These are phyloP conservation scores for Cenchrus fungigraminus DNA, from an alignment of 176 grass and related monocot species.

Conservation along the genomic window DNA sequence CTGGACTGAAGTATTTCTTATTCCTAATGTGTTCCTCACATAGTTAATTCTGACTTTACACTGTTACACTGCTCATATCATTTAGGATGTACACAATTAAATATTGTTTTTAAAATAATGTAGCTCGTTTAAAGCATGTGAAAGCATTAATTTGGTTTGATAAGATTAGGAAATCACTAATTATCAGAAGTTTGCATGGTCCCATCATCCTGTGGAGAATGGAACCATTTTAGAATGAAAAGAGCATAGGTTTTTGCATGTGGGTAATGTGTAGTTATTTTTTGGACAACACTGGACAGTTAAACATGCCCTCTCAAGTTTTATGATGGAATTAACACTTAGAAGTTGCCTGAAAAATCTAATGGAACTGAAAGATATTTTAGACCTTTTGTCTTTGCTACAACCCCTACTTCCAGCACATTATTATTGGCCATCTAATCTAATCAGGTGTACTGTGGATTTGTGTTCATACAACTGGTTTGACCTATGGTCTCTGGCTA, in stretches of 20 bases:
- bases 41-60: neutral
- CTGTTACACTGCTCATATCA: neutral
- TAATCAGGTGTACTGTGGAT: neutral
- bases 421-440: neutral
- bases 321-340: constrained; percentile 12
- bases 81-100: neutral
- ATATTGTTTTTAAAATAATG: constrained; percentile 11
- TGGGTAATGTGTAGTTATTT: too few species aligned
- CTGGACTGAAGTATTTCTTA: constrained; percentile 8
- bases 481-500: constrained; percentile 3
- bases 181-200: neutral
- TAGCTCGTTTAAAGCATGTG: constrained; percentile 1
- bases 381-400: neutral
- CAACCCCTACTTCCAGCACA: neutral
- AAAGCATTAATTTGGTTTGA: neutral
- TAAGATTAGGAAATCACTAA: neutral
- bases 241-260: too few species aligned
- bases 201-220: too few species aligned
- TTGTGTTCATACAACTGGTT: neutral
- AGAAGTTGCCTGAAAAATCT: neutral
- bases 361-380: neutral
- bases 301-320: neutral
- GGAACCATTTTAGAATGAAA: too few species aligned
- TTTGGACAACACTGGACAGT: neutral
- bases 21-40: neutral